Evolutionary conservation across 768 basidiomycete genomes (phyloP).

Genomic region (Sporobolomyces phaffii): DNA sequence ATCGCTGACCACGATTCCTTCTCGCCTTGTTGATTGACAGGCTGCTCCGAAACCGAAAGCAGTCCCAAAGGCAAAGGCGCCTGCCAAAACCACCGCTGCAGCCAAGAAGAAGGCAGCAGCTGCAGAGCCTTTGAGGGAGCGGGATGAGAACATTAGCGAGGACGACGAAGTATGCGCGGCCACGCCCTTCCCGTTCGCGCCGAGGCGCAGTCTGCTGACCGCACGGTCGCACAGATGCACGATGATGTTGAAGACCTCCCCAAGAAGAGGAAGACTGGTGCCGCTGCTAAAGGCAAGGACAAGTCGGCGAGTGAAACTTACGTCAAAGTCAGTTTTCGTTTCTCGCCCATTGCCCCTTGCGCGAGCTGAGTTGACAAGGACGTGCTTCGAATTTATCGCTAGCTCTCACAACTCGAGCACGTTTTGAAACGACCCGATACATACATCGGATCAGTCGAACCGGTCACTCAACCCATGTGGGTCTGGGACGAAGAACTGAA

Average conservation of each 20-base stretch:
- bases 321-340: conserved; percentile 25
- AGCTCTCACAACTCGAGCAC: conserved; percentile 94
- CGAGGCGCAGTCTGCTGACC: too few species aligned
- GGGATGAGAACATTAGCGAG: conserved; percentile 20
- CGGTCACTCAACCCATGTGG: conserved; percentile 82
- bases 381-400: neutral
- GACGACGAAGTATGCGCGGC: conserved; percentile 44
- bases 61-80: conserved; percentile 57
- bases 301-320: conserved; percentile 37
- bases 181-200: too few species aligned
- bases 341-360: neutral
- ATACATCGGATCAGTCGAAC: conserved; percentile 94
- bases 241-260: conserved; percentile 46
- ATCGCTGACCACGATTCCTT: too few species aligned
- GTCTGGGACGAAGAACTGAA: conserved; percentile 78
- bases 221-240: conserved; percentile 45
- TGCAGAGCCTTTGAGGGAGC: conserved; percentile 12
- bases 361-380: conserved; percentile 3
- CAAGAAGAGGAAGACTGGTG: conserved; percentile 41
- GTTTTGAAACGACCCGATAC: conserved; percentile 85
- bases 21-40: conserved; percentile 37
- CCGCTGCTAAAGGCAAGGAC: conserved; percentile 39
- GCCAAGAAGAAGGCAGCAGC: conserved; percentile 47
- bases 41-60: conserved; percentile 37
- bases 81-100: conserved; percentile 56